Conservation (phyloP, 202 grass and related monocot species). For the Hordeum pubiflorum region DNA sequence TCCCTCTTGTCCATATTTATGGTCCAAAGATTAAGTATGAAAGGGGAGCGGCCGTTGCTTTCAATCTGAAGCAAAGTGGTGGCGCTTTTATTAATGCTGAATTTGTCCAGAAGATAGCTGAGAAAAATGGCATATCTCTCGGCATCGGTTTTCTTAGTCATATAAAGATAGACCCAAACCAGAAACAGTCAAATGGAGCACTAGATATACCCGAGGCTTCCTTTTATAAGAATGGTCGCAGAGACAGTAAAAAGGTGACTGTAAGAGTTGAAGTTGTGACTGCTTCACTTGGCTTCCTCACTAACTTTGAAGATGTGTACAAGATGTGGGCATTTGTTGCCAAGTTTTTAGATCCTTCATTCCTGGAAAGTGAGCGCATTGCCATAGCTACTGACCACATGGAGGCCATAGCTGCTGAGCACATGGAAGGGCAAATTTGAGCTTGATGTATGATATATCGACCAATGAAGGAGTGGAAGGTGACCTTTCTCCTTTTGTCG, state of each 20-base stretch:
- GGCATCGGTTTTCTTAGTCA: conserved; percentile 93
- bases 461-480: conserved; percentile 29
- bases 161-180: conserved; percentile 62
- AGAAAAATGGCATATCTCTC: conserved; percentile 80
- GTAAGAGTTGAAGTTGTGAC: conserved; percentile 88
- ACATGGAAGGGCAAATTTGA: conserved; percentile 37
- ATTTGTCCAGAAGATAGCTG: conserved; percentile 89
- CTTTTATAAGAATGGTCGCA: conserved; percentile 45
- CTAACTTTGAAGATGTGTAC: conserved; percentile 99
- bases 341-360: conserved; percentile 81
- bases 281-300: conserved; percentile 90
- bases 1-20: conserved; percentile 77
- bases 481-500: conserved; percentile 34
- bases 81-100: conserved; percentile 68
- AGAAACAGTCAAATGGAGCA: conserved; percentile 50
- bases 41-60: conserved; percentile 95
- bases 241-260: conserved; percentile 60
- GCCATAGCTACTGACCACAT: conserved; percentile 39
- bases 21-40: conserved; percentile 99
- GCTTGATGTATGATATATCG: conserved; percentile 44
- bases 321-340: conserved; percentile 97
- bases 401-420: conserved; percentile 42
- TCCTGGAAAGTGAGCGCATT: conserved; percentile 61
- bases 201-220: conserved; percentile 51
- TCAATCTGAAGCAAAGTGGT: conserved; percentile 80